These are phyloP conservation scores for Aureobasidium musti DNA, from an alignment of 2,329 filamentous ascomycete genomes.

Conservation along the genomic window DNA sequence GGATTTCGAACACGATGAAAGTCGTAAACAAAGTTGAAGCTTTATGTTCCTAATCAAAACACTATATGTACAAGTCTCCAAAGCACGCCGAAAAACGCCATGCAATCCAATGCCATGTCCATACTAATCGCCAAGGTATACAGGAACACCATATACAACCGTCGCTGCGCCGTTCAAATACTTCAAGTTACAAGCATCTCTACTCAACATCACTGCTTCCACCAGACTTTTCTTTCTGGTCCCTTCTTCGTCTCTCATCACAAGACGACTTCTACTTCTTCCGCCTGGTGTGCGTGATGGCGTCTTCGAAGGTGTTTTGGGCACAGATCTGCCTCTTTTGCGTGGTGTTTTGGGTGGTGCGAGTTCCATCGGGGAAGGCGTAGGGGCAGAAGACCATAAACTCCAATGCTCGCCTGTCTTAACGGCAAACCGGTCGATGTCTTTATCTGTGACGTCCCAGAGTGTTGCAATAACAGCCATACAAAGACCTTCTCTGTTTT, in stretches of 20 bases:
- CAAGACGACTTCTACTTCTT: constrained; percentile 36
- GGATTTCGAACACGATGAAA: background rate
- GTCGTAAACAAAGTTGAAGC: background rate
- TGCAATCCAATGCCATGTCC: background rate
- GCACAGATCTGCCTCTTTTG: constrained; percentile 32
- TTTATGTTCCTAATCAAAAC: background rate
- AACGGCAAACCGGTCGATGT: constrained; percentile 90
- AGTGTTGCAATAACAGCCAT: constrained; percentile 85
- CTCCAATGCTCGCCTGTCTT: constrained; percentile 85
- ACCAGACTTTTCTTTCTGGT: constrained; percentile 58
- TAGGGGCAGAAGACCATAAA: constrained; percentile 50
- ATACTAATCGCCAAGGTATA: constrained; percentile 62
- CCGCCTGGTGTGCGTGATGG: constrained; percentile 38
- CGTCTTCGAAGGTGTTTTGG: constrained; percentile 41
- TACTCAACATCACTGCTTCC: constrained; percentile 75
- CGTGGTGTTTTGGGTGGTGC: constrained; percentile 39
- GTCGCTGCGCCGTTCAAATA: constrained; percentile 94
- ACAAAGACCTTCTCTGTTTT: constrained; percentile 38
- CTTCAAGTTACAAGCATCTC: constrained; percentile 77
- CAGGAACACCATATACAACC: constrained; percentile 92
- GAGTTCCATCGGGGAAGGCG: constrained; percentile 37
- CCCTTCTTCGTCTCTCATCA: constrained; percentile 41
- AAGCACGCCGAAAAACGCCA: background rate
- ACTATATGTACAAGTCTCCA: background rate
- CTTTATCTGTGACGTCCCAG: constrained; percentile 97